Base-by-base conservation (phyloP, 2,329 filamentous ascomycete genomes). In the Keithomyces neogunnii region DNA sequence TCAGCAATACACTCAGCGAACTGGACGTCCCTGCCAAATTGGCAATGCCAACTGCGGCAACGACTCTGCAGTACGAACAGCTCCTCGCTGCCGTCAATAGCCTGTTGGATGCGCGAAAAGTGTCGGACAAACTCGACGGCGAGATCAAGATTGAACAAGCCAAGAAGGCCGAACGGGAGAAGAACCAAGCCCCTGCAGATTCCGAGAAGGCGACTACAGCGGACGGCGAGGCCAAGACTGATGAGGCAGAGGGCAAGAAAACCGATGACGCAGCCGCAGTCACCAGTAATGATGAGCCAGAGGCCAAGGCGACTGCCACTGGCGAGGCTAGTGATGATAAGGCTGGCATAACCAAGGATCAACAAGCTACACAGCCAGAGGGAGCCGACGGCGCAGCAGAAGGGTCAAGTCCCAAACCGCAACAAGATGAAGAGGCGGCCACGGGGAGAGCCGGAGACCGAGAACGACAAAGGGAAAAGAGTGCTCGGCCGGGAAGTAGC, bases 121-220 rank as follows among this genome's bases (percentile, higher is more conserved):
- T 86, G 31, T 76, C 78, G 13, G 88, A 93, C 65, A 90, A 89
- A 71, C 73, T 91, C 33, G 84, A 89, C 56, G 80, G 75, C 10
- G 88, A 92, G 68, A 77, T 88, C 59, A 80, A 77, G 60, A 60
- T 83, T 2, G 75, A 82, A 60, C 72, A 76, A 60, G 75, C 74
- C 1, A 79, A 83, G 63, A 81, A 76, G 66, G 71, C 67, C 0
- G 77, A 81, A 63, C 72, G 70, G 35, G 74, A 74, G 57, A 78
- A 71, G 67, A 58, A 26, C 55, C 42, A 55, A 52, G 53, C 59
- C 51, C 11, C 45, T 2, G 26, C 32, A 2, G 19, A 19, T 11
- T 19, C 45, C 10, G 33, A 44, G 40, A 44, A 44, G 10, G 40
- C 5, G 28, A 30, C 26, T 30, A 26, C 40, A 6, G 5, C 50